Evolutionary conservation across 2,329 filamentous ascomycete genomes (phyloP).

Genomic region (Pleomassaria siparia): DNA sequence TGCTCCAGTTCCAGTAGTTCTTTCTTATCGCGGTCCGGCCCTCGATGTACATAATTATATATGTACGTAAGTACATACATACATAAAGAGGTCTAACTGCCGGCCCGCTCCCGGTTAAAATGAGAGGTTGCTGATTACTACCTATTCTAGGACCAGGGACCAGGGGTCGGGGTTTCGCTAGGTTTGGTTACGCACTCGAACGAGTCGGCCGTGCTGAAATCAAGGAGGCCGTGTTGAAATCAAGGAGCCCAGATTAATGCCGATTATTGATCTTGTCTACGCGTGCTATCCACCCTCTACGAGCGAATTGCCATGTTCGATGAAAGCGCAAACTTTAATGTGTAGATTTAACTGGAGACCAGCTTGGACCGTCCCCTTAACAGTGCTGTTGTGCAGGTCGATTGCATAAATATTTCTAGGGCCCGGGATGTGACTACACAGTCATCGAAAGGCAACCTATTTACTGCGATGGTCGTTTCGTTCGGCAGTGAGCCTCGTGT

Average conservation of each 20-base stretch:
- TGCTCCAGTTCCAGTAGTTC: too few relatives aligned
- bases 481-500: not conserved
- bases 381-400: not conserved
- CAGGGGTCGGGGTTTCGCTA: not conserved
- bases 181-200: not conserved
- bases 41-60: not conserved
- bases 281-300: too few relatives aligned
- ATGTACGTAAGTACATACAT: too few relatives aligned
- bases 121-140: not conserved
- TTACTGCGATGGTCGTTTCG: not conserved
- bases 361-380: not conserved
- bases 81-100: not conserved
- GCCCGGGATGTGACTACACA: not conserved
- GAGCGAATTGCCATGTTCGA: not conserved
- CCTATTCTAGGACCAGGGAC: too few relatives aligned
- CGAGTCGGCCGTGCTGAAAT: not conserved
- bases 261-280: too few relatives aligned
- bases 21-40: not conserved
- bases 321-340: not conserved
- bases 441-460: not conserved
- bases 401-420: not conserved
- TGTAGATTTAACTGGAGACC: not conserved
- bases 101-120: conserved; percentile 1
- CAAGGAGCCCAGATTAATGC: not conserved
- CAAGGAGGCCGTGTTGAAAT: not conserved